phyloP scores from a whole-genome alignment of 1,139 yeast genomes.

The Magnusiomyces ingens region DNA sequence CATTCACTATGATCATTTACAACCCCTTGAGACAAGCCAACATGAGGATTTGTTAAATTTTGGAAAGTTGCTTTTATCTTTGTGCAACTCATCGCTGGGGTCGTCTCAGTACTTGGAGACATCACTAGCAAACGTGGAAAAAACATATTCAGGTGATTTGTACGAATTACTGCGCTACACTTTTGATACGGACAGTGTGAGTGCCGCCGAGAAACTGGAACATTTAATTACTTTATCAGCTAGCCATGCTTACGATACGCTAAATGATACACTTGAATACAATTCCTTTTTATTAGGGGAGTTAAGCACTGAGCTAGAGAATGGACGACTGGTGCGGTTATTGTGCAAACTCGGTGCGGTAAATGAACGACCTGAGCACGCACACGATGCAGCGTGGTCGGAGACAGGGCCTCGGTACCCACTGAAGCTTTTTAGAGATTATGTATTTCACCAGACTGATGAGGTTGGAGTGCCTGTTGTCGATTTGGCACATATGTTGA shows the following conservation, averaged over 20 bases:
- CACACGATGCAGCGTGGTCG: slow-evolving; percentile 54
- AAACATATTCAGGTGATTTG: slow-evolving; percentile 18
- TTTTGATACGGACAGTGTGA: slow-evolving; percentile 2
- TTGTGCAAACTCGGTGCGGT: slow-evolving; percentile 75
- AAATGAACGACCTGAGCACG: slow-evolving; percentile 65
- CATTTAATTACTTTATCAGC: slow-evolving; percentile 21
- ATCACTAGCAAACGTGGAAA: slow-evolving; percentile 21
- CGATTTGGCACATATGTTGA: slow-evolving; percentile 76
- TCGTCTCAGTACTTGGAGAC: slow-evolving; percentile 23
- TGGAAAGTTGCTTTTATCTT: slow-evolving; percentile 53
- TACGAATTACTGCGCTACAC: slow-evolving; percentile 18
- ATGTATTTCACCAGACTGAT: slow-evolving; percentile 77
- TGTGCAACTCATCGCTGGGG: slow-evolving; percentile 37
- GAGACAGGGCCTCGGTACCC: slow-evolving; percentile 75
- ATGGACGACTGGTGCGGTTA: slow-evolving; percentile 77
- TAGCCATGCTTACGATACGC: slow-evolving; percentile 17
- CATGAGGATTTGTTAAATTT: slow-evolving; percentile 48
- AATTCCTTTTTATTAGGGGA: slow-evolving; percentile 63
- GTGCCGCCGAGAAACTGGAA: neutral
- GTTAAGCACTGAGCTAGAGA: slow-evolving; percentile 71
- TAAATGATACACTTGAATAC: slow-evolving; percentile 51
- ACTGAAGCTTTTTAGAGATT: slow-evolving; percentile 72
- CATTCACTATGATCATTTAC: slow-evolving; percentile 36
- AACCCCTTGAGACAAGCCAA: slow-evolving; percentile 36
- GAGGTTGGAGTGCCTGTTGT: slow-evolving; percentile 70